Conservation (phyloP, 768 basidiomycete species). For the Phaeotremella skinneri region DNA sequence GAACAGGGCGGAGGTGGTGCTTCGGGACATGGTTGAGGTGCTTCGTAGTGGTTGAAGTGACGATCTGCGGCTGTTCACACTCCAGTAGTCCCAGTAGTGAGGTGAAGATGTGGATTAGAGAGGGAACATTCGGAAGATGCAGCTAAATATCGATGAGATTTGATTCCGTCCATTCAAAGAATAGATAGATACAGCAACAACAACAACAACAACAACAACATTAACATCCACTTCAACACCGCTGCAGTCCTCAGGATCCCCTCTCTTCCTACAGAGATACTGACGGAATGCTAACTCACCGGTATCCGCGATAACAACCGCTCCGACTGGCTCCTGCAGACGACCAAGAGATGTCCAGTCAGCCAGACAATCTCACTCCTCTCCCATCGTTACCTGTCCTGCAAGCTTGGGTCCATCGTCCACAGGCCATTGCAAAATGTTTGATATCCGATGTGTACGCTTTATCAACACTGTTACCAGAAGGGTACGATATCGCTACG, state of each 20-base stretch:
- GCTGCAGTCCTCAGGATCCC: not conserved
- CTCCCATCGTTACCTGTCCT: conserved; percentile 21
- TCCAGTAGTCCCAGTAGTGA: no score
- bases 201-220: not conserved
- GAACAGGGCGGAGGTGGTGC: not conserved
- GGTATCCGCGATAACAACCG: not conserved
- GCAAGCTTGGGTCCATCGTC: conserved; percentile 37
- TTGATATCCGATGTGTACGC: conserved; percentile 38
- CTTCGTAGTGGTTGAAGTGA: no score
- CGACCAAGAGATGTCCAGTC: not conserved
- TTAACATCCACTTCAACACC: not conserved
- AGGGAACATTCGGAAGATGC: no score
- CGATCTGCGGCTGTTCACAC: no score
- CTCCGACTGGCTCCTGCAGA: not conserved
- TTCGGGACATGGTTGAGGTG: not conserved
- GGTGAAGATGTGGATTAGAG: no score
- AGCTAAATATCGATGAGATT: no score
- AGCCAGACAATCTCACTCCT: not conserved
- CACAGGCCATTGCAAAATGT: conserved; percentile 39
- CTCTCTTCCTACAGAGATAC: not conserved
- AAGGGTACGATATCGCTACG: not conserved
- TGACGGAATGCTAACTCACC: not conserved
- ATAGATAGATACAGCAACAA: not conserved
- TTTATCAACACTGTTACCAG: conserved; percentile 14
- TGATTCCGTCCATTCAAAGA: not conserved